Evolutionary conservation across 1,284 basidiomycete species (phyloP).

Genomic region (Microbotryum silenes-acaulis): DNA sequence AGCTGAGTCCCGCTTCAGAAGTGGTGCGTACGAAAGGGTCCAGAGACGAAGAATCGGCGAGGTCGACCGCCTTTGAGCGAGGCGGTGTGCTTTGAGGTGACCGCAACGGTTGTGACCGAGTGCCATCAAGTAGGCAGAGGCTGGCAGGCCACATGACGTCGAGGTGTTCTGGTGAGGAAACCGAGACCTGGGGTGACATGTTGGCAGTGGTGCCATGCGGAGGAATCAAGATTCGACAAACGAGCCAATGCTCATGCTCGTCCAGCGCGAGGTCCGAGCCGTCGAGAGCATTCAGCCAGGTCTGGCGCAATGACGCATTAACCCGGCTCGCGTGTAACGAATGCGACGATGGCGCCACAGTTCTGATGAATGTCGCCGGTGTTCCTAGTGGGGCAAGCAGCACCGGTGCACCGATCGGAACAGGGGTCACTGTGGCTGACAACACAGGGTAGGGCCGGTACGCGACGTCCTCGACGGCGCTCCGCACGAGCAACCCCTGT

Average conservation of each 20-base stretch:
- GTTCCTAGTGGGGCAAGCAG: conserved; percentile 19
- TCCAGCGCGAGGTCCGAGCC: not conserved
- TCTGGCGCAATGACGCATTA: not conserved
- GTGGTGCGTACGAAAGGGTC: not conserved
- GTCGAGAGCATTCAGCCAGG: conserved; percentile 11
- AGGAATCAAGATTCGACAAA: conserved; percentile 15
- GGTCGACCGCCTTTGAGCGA: not conserved
- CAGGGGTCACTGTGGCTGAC: not conserved
- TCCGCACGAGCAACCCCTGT: too few species aligned
- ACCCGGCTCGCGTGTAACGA: not conserved
- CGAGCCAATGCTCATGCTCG: conserved; percentile 7
- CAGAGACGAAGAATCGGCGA: not conserved
- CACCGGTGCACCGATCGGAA: not conserved
- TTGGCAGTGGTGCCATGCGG: not conserved
- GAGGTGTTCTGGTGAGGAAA: not conserved
- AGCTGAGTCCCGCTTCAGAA: not conserved
- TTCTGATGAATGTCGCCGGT: conserved; percentile 5
- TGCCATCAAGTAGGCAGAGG: conserved; percentile 22
- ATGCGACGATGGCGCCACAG: not conserved
- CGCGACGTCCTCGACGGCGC: not conserved
- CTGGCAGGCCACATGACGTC: conserved; percentile 24
- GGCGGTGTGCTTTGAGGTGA: conserved; percentile 4
- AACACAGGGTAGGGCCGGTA: not conserved
- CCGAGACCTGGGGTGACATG: not conserved
- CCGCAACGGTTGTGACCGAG: conserved; percentile 1